These are phyloP conservation scores for Trichoderma erinaceum DNA, from an alignment of 495 filamentous ascomycete genomes.

Conservation along the genomic window DNA sequence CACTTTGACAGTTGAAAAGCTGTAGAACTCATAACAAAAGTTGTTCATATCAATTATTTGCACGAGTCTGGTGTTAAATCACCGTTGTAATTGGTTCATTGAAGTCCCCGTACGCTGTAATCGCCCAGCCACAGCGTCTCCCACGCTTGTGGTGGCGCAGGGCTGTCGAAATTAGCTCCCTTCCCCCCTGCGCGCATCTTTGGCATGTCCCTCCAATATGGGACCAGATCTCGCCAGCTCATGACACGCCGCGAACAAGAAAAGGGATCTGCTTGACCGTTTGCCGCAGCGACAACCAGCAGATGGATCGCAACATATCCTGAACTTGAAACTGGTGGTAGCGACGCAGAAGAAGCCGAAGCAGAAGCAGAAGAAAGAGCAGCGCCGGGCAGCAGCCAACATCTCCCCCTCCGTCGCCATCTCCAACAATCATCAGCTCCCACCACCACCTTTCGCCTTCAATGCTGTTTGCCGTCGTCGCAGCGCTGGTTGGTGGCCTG, in stretches of 20 bases:
- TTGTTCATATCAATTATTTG: too few relatives aligned
- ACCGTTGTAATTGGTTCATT: too few relatives aligned
- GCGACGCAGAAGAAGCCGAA: neutral
- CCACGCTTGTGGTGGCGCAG: too few relatives aligned
- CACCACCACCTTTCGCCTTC: neutral
- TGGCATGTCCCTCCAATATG: too few relatives aligned
- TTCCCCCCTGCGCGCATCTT: too few relatives aligned
- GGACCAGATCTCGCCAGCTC: neutral
- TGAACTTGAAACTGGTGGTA: neutral
- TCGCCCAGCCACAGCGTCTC: too few relatives aligned
- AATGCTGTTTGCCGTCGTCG: neutral
- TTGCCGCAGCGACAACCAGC: neutral
- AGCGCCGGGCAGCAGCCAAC: neutral
- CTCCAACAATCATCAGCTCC: neutral
- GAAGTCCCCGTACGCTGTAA: too few relatives aligned
- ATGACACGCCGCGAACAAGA: neutral
- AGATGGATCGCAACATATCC: neutral
- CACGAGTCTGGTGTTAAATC: too few relatives aligned
- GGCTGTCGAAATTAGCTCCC: too few relatives aligned
- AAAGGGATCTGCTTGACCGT: neutral
- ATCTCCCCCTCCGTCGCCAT: neutral
- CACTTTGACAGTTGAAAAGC: neutral
- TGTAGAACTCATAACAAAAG: too few relatives aligned
- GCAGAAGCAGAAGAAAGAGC: neutral
- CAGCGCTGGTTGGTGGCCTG: conserved; percentile 8